A percentile compares a stretch with the other conserved stretches of the same genome.
Evolutionary conservation across 306 rosid species (phyloP).

Genomic region (Prosopis cineraria): DNA sequence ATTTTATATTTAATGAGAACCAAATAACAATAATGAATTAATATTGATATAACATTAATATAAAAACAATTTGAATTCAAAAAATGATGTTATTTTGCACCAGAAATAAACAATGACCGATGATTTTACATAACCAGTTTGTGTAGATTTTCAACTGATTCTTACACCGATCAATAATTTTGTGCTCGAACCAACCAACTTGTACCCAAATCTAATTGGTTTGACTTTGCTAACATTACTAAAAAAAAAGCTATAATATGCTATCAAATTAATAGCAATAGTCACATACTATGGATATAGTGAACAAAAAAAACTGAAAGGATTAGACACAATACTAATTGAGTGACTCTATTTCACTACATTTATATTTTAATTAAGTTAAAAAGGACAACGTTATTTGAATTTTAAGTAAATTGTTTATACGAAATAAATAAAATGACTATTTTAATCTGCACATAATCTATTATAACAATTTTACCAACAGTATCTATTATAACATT

Average conservation of each 20-base stretch:
- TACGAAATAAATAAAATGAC: neutral
- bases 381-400: neutral
- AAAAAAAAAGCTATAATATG: neutral
- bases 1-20: neutral
- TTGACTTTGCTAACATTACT: neutral
- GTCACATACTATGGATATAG: neutral
- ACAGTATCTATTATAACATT: neutral
- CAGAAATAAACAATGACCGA: neutral
- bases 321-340: neutral
- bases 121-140: neutral
- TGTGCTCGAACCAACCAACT: neutral
- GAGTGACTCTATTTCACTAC: neutral
- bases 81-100: neutral
- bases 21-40: neutral
- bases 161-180: neutral
- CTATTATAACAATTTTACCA: too few relatives aligned
- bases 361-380: neutral
- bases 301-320: neutral
- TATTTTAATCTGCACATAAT: too few relatives aligned
- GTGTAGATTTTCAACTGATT: neutral
- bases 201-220: too few relatives aligned
- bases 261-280: too few relatives aligned
- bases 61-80: neutral
- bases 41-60: neutral
- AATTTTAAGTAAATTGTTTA: neutral